phyloP scores from a whole-genome alignment of 2,329 filamentous ascomycete species.

The Beauveria brongniartii region DNA sequence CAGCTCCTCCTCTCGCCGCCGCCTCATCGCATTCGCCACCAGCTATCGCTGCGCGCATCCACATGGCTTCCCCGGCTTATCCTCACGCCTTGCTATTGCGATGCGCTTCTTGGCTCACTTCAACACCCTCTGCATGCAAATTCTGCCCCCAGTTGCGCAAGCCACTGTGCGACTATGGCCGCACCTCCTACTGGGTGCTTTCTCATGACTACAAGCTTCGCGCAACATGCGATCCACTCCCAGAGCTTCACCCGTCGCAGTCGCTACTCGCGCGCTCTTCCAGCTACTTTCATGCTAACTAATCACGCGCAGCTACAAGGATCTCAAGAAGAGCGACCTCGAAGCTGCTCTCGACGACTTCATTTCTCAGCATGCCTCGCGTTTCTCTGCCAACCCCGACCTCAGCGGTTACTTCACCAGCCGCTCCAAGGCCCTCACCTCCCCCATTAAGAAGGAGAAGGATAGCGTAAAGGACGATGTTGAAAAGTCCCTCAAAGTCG shows the following conservation, averaged over 20 bases:
- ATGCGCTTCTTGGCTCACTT: neutral
- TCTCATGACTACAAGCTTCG: neutral
- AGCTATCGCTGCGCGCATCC: neutral
- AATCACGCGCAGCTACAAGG: slow-evolving; percentile 48
- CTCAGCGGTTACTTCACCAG: slow-evolving; percentile 70
- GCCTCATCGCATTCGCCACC: neutral
- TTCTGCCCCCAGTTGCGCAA: neutral
- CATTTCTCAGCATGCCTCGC: slow-evolving; percentile 59
- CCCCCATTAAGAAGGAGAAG: slow-evolving; percentile 53
- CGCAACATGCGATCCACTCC: neutral
- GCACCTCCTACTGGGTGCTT: neutral
- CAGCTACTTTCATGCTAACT: neutral
- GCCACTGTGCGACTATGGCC: neutral
- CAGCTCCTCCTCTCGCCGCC: slow-evolving; percentile 1
- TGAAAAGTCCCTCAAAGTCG: slow-evolving; percentile 34
- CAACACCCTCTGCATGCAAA: neutral
- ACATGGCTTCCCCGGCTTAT: neutral
- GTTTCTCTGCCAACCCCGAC: slow-evolving; percentile 52
- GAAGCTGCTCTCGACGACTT: slow-evolving; percentile 66
- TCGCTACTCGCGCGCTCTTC: neutral
- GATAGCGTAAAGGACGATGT: slow-evolving; percentile 29
- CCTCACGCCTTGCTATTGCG: neutral
- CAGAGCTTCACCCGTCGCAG: neutral
- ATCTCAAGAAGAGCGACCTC: slow-evolving; percentile 70
- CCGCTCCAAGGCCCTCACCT: slow-evolving; percentile 50